Percentiles rank a stretch among this genome's conserved stretches.
These are phyloP conservation scores for Wickerhamomyces mucosus DNA, from an alignment of 805 yeast genomes.

Conservation along the genomic window DNA sequence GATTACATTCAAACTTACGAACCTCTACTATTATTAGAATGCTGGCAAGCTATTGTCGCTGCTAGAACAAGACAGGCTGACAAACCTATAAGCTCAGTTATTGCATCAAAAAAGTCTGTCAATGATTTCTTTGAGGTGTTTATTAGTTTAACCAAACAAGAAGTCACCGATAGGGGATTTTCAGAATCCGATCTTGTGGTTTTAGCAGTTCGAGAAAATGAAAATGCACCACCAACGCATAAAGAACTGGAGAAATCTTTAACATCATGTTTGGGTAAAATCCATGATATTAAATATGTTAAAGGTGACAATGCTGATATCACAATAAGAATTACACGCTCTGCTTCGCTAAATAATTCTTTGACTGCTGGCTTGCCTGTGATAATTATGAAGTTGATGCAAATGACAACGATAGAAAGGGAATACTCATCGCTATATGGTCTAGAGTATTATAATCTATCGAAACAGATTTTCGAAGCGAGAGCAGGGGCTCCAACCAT, in stretches of 20 bases:
- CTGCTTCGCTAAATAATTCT: conserved; percentile 34
- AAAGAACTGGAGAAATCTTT: conserved; percentile 24
- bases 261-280: conserved; percentile 70
- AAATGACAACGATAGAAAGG: conserved; percentile 87
- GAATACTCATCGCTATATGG: conserved; percentile 82
- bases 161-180: conserved; percentile 41
- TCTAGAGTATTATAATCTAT: conserved; percentile 69
- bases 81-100: conserved; percentile 51
- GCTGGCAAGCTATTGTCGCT: conserved; percentile 84
- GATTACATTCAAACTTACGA: conserved; percentile 65
- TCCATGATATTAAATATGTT: conserved; percentile 60
- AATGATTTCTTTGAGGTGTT: conserved; percentile 85
- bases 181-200: conserved; percentile 73
- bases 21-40: conserved; percentile 78
- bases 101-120: conserved; percentile 76
- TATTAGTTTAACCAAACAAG: conserved; percentile 52
- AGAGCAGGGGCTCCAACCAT: conserved; percentile 38
- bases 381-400: conserved; percentile 67
- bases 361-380: conserved; percentile 57
- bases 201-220: conserved; percentile 33
- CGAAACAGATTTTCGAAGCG: conserved; percentile 58
- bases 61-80: conserved; percentile 50
- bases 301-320: conserved; percentile 63
- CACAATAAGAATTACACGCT: conserved; percentile 53
- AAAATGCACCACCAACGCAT: conserved; percentile 21